These are phyloP conservation scores for Apium graveolens DNA, from an alignment of 129 eudicot genomes.

Conservation along the genomic window DNA sequence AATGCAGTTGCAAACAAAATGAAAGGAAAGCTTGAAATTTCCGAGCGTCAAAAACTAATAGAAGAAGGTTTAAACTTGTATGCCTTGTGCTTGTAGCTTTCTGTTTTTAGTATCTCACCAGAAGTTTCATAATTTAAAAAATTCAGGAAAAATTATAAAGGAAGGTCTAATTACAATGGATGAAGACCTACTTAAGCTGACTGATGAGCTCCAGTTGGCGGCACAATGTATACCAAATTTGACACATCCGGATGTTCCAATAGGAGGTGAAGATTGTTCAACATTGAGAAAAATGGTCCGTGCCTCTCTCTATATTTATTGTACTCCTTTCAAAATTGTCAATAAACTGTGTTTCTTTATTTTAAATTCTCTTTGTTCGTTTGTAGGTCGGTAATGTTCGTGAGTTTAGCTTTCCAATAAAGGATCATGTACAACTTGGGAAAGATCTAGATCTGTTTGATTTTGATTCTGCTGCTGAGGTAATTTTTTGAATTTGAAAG, in stretches of 20 bases:
- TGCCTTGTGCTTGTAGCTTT: not conserved
- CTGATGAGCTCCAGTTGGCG: constrained; percentile 74
- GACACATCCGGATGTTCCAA: constrained; percentile 94
- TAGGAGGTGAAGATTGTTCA: constrained; percentile 81
- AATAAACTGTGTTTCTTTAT: not conserved
- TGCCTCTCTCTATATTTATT: not conserved
- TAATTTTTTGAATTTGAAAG: constrained; percentile 25
- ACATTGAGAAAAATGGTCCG: constrained; percentile 56
- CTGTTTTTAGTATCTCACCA: not conserved
- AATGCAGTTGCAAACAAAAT: constrained; percentile 91
- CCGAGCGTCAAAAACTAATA: constrained; percentile 79
- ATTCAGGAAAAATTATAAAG: constrained; percentile 73
- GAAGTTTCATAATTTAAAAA: constrained; percentile 10
- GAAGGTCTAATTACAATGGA: constrained; percentile 65
- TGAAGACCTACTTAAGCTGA: constrained; percentile 75
- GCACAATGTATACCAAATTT: constrained; percentile 92
- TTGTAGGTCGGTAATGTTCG: constrained; percentile 58
- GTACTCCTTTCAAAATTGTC: not conserved
- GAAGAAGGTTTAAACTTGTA: constrained; percentile 58
- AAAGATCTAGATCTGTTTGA: constrained; percentile 83
- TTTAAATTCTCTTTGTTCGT: constrained; percentile 1
- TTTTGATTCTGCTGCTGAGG: constrained; percentile 97
- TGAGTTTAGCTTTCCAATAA: constrained; percentile 56
- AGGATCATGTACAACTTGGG: constrained; percentile 88
- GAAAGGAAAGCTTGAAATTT: constrained; percentile 89